These are phyloP conservation scores for Violaceomyces palustris DNA, from an alignment of 1,284 basidiomycete species.

Conservation along the genomic window DNA sequence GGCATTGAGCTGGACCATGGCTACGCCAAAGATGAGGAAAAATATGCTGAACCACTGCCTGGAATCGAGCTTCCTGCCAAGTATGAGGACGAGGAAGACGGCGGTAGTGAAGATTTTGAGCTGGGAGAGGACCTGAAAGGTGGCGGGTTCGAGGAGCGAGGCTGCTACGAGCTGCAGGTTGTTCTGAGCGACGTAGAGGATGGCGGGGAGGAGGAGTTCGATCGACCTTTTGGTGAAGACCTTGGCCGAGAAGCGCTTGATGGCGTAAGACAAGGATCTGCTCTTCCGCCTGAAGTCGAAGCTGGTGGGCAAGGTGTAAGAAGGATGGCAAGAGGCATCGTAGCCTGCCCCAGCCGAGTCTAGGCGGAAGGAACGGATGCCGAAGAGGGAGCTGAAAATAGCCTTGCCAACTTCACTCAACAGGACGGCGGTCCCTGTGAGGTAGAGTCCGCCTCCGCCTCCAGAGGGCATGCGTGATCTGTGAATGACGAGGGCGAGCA, in stretches of 20 bases:
- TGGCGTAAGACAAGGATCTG: not conserved
- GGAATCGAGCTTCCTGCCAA: constrained; percentile 71
- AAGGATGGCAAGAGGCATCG: not conserved
- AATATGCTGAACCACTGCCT: constrained; percentile 78
- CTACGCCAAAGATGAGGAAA: constrained; percentile 83
- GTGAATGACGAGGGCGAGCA: constrained; percentile 45
- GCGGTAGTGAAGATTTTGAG: constrained; percentile 87
- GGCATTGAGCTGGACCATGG: constrained; percentile 72
- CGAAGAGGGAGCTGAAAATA: constrained; percentile 71
- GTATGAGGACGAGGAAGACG: constrained; percentile 80
- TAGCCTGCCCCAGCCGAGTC: not conserved
- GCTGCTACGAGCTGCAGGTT: constrained; percentile 92
- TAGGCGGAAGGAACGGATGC: constrained; percentile 51
- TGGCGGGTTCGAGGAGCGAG: constrained; percentile 85
- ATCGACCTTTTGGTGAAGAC: constrained; percentile 71
- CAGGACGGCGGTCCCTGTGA: constrained; percentile 83
- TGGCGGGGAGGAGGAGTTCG: constrained; percentile 92
- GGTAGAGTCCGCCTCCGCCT: constrained; percentile 68
- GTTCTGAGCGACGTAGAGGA: constrained; percentile 83
- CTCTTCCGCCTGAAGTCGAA: not conserved
- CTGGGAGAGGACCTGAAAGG: constrained; percentile 67
- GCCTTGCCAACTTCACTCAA: constrained; percentile 90
- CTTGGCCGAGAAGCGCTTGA: constrained; percentile 45
- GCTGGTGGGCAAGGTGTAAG: not conserved
- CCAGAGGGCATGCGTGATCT: constrained; percentile 68